Conservation (phyloP, 164 flowering plant species). For the Santalum album region DNA sequence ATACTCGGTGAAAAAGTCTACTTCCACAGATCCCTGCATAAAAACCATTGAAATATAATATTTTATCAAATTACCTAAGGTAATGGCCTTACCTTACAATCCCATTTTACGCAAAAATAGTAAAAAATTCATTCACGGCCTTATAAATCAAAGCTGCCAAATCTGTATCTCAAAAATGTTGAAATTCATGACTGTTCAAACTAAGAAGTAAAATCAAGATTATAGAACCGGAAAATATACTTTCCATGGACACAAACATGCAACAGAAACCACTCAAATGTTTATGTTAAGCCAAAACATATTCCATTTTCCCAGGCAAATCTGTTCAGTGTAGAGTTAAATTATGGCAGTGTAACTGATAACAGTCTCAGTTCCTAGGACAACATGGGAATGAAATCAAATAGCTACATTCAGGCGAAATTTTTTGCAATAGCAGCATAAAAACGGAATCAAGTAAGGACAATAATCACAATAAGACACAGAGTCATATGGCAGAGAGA, state of each 20-base stretch:
- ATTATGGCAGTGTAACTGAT: no score
- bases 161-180: not conserved
- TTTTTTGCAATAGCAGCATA: not conserved
- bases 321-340: no score
- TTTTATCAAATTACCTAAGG: not conserved
- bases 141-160: not conserved
- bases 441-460: not conserved
- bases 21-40: conserved; percentile 62
- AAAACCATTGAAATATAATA: conserved; percentile 5
- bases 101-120: not conserved
- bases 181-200: not conserved
- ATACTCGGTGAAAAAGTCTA: conserved; percentile 92
- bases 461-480: conserved; percentile 3
- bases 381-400: not conserved
- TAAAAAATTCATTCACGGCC: not conserved
- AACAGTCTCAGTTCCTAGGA: not conserved
- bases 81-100: not conserved
- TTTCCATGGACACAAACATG: no score
- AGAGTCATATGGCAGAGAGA: conserved; percentile 10
- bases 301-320: no score
- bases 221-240: no score
- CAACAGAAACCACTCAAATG: no score
- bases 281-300: no score
- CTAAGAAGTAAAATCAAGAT: no score
- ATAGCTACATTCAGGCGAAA: no score